Conservation (phyloP, 2,329 filamentous ascomycete species). For the Ascochyta fabae region DNA sequence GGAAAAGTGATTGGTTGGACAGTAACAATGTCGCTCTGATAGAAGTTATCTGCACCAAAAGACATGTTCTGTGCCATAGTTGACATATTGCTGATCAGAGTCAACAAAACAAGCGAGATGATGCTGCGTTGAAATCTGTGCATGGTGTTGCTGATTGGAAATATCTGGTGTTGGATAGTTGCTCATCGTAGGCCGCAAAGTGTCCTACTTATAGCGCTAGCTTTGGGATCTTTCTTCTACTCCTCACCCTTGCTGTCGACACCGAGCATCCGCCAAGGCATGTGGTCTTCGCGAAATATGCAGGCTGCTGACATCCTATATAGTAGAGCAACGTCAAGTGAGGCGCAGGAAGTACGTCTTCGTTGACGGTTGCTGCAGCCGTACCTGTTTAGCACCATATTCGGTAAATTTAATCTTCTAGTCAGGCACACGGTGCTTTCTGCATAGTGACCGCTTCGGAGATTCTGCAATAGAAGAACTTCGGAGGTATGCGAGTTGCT, state of each 20-base stretch:
- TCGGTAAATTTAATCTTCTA: neutral
- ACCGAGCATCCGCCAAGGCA: no score
- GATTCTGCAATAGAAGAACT: neutral
- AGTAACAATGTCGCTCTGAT: slow-evolving; percentile 18
- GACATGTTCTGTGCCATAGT: slow-evolving; percentile 19
- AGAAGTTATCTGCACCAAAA: slow-evolving; percentile 25
- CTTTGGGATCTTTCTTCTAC: no score
- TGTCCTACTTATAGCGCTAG: no score
- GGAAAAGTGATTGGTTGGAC: slow-evolving; percentile 18
- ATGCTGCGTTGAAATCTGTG: neutral
- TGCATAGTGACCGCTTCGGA: no score
- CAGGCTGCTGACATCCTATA: neutral
- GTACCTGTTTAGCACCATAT: neutral
- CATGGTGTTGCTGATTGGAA: neutral
- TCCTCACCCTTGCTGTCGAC: neutral
- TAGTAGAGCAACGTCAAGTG: neutral
- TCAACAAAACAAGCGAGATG: neutral
- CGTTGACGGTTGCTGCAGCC: no score
- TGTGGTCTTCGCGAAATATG: neutral
- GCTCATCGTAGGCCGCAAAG: no score
- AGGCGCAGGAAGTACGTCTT: neutral
- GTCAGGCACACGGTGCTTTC: neutral
- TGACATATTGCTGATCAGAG: neutral
- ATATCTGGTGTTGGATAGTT: no score
- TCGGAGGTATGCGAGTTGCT: neutral